These are phyloP conservation scores for Pluteus cervinus DNA, from an alignment of 768 basidiomycete genomes.

Conservation along the genomic window DNA sequence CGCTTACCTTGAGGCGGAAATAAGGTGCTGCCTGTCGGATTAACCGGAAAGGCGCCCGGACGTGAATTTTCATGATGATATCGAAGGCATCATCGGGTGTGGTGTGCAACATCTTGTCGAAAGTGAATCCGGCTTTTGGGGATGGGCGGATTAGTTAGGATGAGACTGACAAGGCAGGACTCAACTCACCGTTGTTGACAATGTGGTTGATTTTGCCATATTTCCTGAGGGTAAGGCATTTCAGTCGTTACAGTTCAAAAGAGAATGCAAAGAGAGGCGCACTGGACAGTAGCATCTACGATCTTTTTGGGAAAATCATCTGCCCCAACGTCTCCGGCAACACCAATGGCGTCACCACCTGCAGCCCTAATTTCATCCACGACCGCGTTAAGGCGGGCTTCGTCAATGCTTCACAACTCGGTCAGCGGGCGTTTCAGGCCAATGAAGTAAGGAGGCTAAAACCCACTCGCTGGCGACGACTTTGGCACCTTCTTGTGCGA, in stretches of 20 bases:
- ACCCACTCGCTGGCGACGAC: constrained; percentile 79
- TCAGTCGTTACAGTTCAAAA: background rate
- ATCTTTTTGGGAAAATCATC: constrained; percentile 80
- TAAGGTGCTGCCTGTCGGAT: constrained; percentile 81
- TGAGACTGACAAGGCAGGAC: background rate
- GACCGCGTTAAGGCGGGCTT: constrained; percentile 57
- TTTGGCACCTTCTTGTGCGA: constrained; percentile 82
- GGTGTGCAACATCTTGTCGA: constrained; percentile 85
- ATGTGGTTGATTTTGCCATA: constrained; percentile 87
- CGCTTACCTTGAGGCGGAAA: constrained; percentile 64
- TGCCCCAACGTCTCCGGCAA: constrained; percentile 76
- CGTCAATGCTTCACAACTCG: constrained; percentile 55
- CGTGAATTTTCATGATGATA: constrained; percentile 79
- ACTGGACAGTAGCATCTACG: constrained; percentile 72
- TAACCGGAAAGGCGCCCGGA: constrained; percentile 81
- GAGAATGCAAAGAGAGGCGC: constrained; percentile 20
- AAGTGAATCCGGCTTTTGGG: constrained; percentile 62
- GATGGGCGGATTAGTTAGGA: background rate
- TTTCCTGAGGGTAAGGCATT: constrained; percentile 34
- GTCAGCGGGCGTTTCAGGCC: constrained; percentile 4
- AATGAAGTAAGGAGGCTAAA: background rate
- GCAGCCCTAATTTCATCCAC: constrained; percentile 65
- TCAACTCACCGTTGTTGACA: constrained; percentile 62
- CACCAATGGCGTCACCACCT: constrained; percentile 69
- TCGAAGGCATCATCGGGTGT: constrained; percentile 80